Conservation (phyloP, 2,329 filamentous ascomycete genomes). For the Aspergillaceae sp. region DNA sequence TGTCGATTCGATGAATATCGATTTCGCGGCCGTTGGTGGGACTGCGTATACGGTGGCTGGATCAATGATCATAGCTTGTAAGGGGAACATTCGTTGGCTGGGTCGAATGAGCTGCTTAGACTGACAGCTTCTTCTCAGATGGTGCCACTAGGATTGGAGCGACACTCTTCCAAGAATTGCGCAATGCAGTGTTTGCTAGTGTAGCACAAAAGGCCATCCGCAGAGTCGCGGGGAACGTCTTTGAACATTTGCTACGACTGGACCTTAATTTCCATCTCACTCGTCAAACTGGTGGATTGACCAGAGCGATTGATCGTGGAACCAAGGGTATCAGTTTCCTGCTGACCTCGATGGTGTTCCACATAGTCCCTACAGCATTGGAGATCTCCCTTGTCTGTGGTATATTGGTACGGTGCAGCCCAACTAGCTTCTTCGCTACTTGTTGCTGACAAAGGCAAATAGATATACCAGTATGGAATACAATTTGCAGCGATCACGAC, state of each 20-base stretch:
- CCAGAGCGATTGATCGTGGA: slow-evolving; percentile 86
- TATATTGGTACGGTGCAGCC: slow-evolving; percentile 53
- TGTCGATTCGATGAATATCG: slow-evolving; percentile 95
- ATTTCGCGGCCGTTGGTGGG: slow-evolving; percentile 76
- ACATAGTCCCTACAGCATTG: slow-evolving; percentile 84
- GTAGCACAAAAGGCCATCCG: slow-evolving; percentile 96
- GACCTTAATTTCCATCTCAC: slow-evolving; percentile 91
- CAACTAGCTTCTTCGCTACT: too few relatives aligned
- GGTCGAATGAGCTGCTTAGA: background rate
- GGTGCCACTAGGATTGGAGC: slow-evolving; percentile 81
- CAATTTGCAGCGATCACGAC: slow-evolving; percentile 88
- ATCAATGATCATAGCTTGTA: slow-evolving; percentile 81
- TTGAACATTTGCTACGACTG: slow-evolving; percentile 76
- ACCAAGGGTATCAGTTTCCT: slow-evolving; percentile 98
- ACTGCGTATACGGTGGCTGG: slow-evolving; percentile 84
- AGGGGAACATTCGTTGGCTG: slow-evolving; percentile 18
- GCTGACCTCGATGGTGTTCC: slow-evolving; percentile 96
- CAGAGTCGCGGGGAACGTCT: slow-evolving; percentile 82
- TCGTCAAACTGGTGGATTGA: slow-evolving; percentile 89
- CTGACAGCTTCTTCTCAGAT: slow-evolving; percentile 40
- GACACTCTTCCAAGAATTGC: slow-evolving; percentile 81
- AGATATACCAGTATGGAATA: slow-evolving; percentile 87
- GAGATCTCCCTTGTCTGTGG: slow-evolving; percentile 95
- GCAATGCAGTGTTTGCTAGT: slow-evolving; percentile 93
- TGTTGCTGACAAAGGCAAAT: slow-evolving; percentile 19